These are phyloP conservation scores for Sporothrix schenckii DNA, from an alignment of 2,329 filamentous ascomycete species.

Conservation along the genomic window DNA sequence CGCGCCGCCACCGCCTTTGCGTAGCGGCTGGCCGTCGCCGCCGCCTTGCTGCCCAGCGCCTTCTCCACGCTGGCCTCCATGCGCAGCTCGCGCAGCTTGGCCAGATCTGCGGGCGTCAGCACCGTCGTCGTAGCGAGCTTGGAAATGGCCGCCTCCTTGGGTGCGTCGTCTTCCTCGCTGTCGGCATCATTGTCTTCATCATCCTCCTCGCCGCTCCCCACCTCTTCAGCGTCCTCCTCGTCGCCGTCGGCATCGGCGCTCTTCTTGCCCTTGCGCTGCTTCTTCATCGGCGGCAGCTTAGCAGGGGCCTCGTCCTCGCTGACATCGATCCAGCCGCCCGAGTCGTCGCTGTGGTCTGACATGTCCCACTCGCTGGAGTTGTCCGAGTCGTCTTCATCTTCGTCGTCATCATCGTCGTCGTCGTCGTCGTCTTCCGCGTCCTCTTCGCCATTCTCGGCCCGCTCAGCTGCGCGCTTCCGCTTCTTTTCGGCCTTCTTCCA, in stretches of 20 bases:
- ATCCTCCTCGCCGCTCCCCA: constrained; percentile 44
- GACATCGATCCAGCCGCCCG: constrained; percentile 92
- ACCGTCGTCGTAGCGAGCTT: constrained; percentile 91
- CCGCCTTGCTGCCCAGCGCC: constrained; percentile 49
- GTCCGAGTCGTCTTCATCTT: constrained; percentile 60
- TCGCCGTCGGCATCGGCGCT: constrained; percentile 43
- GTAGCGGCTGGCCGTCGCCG: constrained; percentile 46
- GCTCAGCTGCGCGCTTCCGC: constrained; percentile 59
- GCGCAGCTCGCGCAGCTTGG: constrained; percentile 88
- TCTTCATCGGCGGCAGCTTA: constrained; percentile 69
- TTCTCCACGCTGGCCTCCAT: constrained; percentile 72
- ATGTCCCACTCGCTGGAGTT: constrained; percentile 65
- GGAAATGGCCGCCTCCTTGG: constrained; percentile 54
- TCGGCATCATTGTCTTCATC: constrained; percentile 61
- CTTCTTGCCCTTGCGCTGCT: constrained; percentile 48
- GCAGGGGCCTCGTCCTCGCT: constrained; percentile 77
- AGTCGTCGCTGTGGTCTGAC: constrained; percentile 66
- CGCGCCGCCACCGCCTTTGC: constrained; percentile 57
- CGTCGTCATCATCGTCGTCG: constrained; percentile 62
- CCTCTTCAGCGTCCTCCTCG: constrained; percentile 49
- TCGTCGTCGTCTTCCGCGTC: constrained; percentile 64
- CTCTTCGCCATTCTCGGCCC: constrained; percentile 60
- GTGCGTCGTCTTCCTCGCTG: constrained; percentile 49
- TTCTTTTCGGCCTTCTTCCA: constrained; percentile 91
- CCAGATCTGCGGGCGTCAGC: constrained; percentile 92